Conservation (phyloP, 2,329 filamentous ascomycete species). For the Calonectria pauciramosa region DNA sequence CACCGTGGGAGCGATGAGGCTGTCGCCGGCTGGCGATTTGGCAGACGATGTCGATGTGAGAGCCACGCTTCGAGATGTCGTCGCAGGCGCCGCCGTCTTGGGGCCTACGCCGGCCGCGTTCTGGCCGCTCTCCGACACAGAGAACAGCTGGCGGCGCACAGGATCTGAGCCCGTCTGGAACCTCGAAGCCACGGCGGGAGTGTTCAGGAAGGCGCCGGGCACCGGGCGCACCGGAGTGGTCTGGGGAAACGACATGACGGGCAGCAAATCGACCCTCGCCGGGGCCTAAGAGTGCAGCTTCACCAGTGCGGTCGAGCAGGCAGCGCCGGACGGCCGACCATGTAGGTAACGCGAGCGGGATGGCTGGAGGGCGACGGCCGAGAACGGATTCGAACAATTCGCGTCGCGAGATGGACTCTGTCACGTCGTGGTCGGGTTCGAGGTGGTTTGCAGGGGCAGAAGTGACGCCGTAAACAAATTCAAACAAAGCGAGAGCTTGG, state of each 20-base stretch:
- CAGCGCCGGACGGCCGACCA: constrained; percentile 44
- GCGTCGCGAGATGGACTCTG: constrained; percentile 32
- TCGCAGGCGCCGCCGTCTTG: constrained; percentile 36
- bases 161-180: constrained; percentile 60
- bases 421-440: constrained; percentile 41
- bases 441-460: constrained; percentile 36
- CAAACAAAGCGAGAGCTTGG: constrained; percentile 48
- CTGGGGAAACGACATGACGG: constrained; percentile 67
- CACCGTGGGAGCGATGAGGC: constrained; percentile 49
- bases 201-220: constrained; percentile 82
- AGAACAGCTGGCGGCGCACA: constrained; percentile 67
- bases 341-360: constrained; percentile 43
- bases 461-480: constrained; percentile 48
- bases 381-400: constrained; percentile 19
- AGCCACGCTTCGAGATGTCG: constrained; percentile 38
- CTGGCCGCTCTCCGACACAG: constrained; percentile 45
- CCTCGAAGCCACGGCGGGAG: constrained; percentile 73
- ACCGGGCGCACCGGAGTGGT: constrained; percentile 79
- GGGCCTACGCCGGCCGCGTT: constrained; percentile 22
- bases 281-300: constrained; percentile 45
- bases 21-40: constrained; percentile 42
- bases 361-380: constrained; percentile 27
- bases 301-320: constrained; percentile 46
- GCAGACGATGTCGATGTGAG: constrained; percentile 39
- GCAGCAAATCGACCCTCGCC: constrained; percentile 45